A percentile compares a stretch with the other conserved stretches of the same genome.
These are phyloP conservation scores for Fusarium tanahbumbuense DNA, from an alignment of 2,329 filamentous ascomycete genomes.

Conservation along the genomic window DNA sequence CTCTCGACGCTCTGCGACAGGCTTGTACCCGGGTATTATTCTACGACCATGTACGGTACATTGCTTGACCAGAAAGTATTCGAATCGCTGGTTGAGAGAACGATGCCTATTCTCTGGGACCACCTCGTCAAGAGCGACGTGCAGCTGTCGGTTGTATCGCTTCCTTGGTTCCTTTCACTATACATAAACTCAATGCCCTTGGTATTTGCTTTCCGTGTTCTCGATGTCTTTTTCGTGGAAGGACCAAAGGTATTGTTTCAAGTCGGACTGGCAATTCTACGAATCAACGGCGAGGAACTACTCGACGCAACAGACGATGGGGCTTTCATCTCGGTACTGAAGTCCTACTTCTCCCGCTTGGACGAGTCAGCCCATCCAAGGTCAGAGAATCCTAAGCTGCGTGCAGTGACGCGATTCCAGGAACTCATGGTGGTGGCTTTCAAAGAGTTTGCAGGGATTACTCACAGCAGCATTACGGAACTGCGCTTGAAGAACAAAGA, in stretches of 20 bases:
- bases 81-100: conserved; percentile 97
- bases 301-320: conserved; percentile 94
- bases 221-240: conserved; percentile 98
- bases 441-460: conserved; percentile 96
- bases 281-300: conserved; percentile 96
- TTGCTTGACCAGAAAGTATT: conserved; percentile 97
- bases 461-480: conserved; percentile 90
- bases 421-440: conserved; percentile 99
- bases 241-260: conserved; percentile 98
- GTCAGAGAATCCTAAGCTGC: conserved; percentile 93
- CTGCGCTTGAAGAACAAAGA: conserved; percentile 93
- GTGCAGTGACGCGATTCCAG: conserved; percentile 94
- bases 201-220: conserved; percentile 94
- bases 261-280: conserved; percentile 93
- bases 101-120: conserved; percentile 98
- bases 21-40: conserved; percentile 95
- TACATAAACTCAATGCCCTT: conserved; percentile 99
- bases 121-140: conserved; percentile 97
- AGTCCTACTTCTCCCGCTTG: conserved; percentile 90
- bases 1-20: conserved; percentile 92
- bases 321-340: conserved; percentile 95
- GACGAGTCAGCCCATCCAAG: conserved; percentile 97
- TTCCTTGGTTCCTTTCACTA: conserved; percentile 97
- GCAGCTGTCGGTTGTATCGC: conserved; percentile 94
- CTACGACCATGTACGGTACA: conserved; percentile 98